These are phyloP conservation scores for Mycena galopus DNA, from an alignment of 768 basidiomycete genomes.

Conservation along the genomic window DNA sequence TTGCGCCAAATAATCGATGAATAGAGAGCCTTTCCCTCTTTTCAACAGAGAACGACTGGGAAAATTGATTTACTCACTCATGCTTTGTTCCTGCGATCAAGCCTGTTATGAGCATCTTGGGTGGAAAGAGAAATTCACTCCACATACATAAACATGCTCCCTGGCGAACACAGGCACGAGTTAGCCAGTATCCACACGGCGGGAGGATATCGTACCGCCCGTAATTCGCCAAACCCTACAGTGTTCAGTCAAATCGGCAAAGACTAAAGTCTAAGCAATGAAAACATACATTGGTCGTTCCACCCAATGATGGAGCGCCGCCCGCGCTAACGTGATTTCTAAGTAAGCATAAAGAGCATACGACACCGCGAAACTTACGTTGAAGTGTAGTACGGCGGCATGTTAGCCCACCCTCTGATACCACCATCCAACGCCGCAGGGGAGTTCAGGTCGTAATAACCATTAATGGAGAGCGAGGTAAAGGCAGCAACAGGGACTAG, in stretches of 20 bases:
- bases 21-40: constrained; percentile 15
- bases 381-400: constrained; percentile 10
- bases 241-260: no score
- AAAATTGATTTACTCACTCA: not conserved
- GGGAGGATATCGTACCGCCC: not conserved
- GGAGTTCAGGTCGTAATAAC: constrained; percentile 4
- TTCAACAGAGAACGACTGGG: not conserved
- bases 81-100: not conserved
- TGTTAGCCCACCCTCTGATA: not conserved
- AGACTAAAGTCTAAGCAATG: no score
- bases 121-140: not conserved
- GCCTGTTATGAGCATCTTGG: not conserved
- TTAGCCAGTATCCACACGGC: not conserved
- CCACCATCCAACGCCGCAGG: constrained; percentile 1
- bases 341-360: not conserved
- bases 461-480: constrained; percentile 3
- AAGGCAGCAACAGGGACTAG: constrained; percentile 9
- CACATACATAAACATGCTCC: constrained; percentile 14
- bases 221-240: not conserved
- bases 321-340: no score
- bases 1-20: constrained; percentile 13
- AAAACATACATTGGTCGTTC: no score
- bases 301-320: no score
- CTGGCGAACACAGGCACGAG: not conserved
- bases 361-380: not conserved